Evolutionary conservation across 306 rosid species (phyloP), one percentile per base, ranked within the genome.

Genomic region (Luffa acutangula): DNA sequence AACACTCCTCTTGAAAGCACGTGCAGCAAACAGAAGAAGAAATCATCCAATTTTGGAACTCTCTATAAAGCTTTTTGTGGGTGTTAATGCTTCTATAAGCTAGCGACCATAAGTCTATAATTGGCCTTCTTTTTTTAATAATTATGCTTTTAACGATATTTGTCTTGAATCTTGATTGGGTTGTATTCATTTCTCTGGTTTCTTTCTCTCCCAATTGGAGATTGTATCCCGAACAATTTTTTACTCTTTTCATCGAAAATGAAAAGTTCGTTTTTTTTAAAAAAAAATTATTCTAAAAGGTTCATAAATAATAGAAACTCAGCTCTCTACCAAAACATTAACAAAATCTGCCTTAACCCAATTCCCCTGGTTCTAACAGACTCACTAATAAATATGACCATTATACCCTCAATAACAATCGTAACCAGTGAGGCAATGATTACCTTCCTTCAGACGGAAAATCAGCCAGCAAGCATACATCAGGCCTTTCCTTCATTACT

Each of bases 401-500:
- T 11, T 70, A 70, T 70, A 70, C 37, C 75, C 9, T 9, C 49
- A 57, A 76, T 15, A 57, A 20, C 13, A 54, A 34, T 48, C 5
- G 4, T 45, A 56, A 10, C 51, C 9, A 41, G 77, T 15, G 42
- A 81, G 7, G 42, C 9, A 33, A 72, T 15, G 42, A 81, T 62
- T 81, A 95, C 99, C 99, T 93, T 88, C 96, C 97, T 83, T 95
- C 99, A 3, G 91, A 62, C 60, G 99, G 99, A 88, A 93, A 90
- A 77, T 95, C 99, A 25, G 97, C 96, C 83, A 91, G 89, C 87
- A 95, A 80, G 78, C 84, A 83, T 71, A 95, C 80, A 46, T 88
- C 89, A 74, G 97, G 96, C 85, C 97, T 93, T 80, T 86, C 88
- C 82, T 90, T 96, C 87, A 90, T 66, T 75, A 95, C 90, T 82